Evolutionary conservation across 148 eudicot species (phyloP), one percentile per base, ranked within the genome.

Genomic region (Vaccinium vitisidaea): DNA sequence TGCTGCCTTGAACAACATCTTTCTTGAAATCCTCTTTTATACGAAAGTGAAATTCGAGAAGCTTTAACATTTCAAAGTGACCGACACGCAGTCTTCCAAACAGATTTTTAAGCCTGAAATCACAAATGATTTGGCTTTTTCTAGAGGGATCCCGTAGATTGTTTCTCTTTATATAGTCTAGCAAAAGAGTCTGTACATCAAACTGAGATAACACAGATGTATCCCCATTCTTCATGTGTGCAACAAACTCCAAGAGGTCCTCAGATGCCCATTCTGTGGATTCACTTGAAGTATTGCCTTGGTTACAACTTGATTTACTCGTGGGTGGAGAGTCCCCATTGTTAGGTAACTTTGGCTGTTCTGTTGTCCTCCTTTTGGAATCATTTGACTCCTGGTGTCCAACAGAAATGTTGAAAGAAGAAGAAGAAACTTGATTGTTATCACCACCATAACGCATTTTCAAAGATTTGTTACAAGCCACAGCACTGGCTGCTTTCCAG

Each of bases 61-160:
- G 93, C 91, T 94, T 94, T 46, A 95, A 89, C 99, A 96, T 94
- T 88, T 96, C 99, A 89, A 93, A 88, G 81, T 93, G 97, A 85
- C 93, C 98, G 59, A 95, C 98, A 53, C 96, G 92, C 16, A 90
- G 88, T 88, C 92, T 96, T 61, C 92, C 91, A 80, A 97, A 94
- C 83, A 97, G 88, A 89, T 18, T 90, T 78, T 79, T 88, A 85
- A 97, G 92, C 91, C 98, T 91, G 43, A 55, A 81, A 89, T 97
- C 99, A 88, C 99, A 97, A 77, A 94, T 87, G 27, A 97, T 91
- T 87, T 97, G 98, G 86, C 93, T 93, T 87, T 92, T 94, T 76
- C 70, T 89, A 10, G 86, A 93, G 79, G 98, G 99, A 86, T 97
- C 99, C 54, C 95, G 94, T 14, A 97, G 98, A 85, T 93, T 93